phyloP scores from a whole-genome alignment of 257 asterid genomes.

The Anisodus acutangulus region DNA sequence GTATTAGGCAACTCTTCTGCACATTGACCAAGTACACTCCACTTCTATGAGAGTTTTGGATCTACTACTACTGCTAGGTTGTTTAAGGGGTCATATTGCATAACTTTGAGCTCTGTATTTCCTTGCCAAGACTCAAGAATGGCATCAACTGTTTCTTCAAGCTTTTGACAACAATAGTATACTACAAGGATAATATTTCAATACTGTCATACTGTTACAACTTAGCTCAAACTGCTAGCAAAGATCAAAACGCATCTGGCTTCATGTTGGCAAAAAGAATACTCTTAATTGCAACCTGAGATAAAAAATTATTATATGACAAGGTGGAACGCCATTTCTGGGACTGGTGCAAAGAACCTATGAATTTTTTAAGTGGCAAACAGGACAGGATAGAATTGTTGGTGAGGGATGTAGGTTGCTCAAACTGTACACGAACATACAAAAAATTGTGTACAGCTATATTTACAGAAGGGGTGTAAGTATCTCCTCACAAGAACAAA shows the following conservation, averaged over 20 bases:
- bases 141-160: background rate
- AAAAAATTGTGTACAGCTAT: constrained; percentile 18
- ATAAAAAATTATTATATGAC: too few relatives aligned
- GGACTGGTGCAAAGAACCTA: background rate
- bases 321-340: too few relatives aligned
- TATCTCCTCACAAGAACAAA: background rate
- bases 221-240: background rate
- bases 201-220: background rate
- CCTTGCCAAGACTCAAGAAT: constrained; percentile 1
- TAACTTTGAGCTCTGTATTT: background rate
- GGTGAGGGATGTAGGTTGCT: constrained; percentile 20
- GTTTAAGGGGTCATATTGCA: background rate
- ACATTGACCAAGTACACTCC: background rate
- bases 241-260: background rate
- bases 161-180: background rate
- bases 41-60: background rate
- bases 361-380: background rate
- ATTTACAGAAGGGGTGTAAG: background rate
- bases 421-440: constrained; percentile 23
- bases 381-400: background rate
- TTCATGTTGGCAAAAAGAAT: background rate
- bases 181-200: background rate
- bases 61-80: background rate
- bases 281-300: too few relatives aligned
- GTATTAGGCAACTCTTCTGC: background rate